Evolutionary conservation across 768 basidiomycete genomes (phyloP).

Genomic region (Amanita polypyramis): DNA sequence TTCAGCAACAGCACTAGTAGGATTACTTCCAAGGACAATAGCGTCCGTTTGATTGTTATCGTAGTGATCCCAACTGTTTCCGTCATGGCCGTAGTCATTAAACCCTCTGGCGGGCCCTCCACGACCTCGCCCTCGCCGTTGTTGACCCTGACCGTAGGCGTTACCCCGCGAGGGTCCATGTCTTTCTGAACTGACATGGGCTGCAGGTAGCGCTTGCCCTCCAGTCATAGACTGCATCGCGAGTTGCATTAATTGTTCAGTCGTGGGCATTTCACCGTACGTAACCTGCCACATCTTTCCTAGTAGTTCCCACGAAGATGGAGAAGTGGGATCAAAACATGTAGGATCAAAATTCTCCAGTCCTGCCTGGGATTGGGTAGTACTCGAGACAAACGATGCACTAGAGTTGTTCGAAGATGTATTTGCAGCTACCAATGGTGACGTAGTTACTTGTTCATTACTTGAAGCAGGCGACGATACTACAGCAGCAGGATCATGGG

Average conservation of each 20-base stretch:
- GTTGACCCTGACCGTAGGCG: constrained; percentile 10
- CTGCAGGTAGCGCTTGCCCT: constrained; percentile 14
- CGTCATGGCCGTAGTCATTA: constrained; percentile 34
- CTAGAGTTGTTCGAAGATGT: constrained; percentile 41
- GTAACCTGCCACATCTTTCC: constrained; percentile 70
- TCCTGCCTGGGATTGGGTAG: constrained; percentile 28
- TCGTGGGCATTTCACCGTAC: constrained; percentile 56
- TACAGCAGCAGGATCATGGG: constrained; percentile 28
- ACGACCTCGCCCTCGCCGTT: constrained; percentile 25
- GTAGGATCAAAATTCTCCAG: constrained; percentile 61
- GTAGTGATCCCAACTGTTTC: constrained; percentile 28
- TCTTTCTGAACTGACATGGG: constrained; percentile 10
- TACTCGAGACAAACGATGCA: constrained; percentile 27
- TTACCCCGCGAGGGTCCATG: constrained; percentile 11
- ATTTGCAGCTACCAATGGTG: constrained; percentile 46
- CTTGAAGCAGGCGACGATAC: constrained; percentile 29
- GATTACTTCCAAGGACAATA: constrained; percentile 44
- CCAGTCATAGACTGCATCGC: constrained; percentile 30
- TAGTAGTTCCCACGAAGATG: constrained; percentile 72
- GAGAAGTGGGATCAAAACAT: constrained; percentile 63
- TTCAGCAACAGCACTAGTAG: constrained; percentile 15
- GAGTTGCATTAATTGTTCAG: constrained; percentile 71
- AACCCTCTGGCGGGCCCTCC: constrained; percentile 24
- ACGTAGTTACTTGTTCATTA: constrained; percentile 33
- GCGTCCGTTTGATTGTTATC: constrained; percentile 39